Percentiles rank a stretch among this genome's conserved stretches.
Evolutionary conservation across 177 flowering plant species (phyloP).

Genomic region (Vitis hybrid): DNA sequence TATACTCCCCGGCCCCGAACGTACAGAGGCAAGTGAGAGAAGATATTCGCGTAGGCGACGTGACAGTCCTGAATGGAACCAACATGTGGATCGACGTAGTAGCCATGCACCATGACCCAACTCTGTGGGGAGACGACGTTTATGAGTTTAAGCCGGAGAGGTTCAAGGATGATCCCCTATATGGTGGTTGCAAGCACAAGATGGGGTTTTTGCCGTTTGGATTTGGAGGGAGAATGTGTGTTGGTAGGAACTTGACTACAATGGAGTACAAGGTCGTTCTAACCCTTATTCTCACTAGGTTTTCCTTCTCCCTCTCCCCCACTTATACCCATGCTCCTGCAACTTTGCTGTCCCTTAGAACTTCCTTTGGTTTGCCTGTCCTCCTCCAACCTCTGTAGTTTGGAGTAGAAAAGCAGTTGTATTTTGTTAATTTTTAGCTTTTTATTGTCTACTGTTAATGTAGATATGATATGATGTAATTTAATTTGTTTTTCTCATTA

Average conservation of each 20-base stretch:
- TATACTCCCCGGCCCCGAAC: conserved; percentile 46
- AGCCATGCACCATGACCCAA: conserved; percentile 37
- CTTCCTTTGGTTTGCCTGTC: conserved; percentile 35
- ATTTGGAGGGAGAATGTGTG: conserved; percentile 48
- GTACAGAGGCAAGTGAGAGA: conserved; percentile 33
- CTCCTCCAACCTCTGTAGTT: conserved; percentile 40
- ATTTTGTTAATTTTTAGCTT: too few species aligned
- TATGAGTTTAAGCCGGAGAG: conserved; percentile 75
- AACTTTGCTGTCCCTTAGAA: conserved; percentile 30
- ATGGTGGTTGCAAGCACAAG: conserved; percentile 77
- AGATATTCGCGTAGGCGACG: conserved; percentile 26
- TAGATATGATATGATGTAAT: too few species aligned
- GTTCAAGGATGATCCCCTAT: conserved; percentile 42
- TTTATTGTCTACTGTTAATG: too few species aligned
- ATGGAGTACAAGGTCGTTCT: conserved; percentile 44
- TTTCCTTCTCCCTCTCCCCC: conserved; percentile 36
- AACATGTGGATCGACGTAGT: conserved; percentile 42
- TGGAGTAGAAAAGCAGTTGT: too few species aligned
- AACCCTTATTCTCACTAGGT: conserved; percentile 28
- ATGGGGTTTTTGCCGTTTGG: conserved; percentile 68
- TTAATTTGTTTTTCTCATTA: too few species aligned
- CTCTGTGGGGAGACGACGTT: conserved; percentile 49
- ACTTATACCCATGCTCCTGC: conserved; percentile 33
- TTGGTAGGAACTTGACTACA: conserved; percentile 33
- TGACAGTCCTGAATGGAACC: conserved; percentile 31